Evolutionary conservation across 257 asterid genomes (phyloP), one percentile per base, ranked within the genome.

Genomic region (Ligustrum vulgare): DNA sequence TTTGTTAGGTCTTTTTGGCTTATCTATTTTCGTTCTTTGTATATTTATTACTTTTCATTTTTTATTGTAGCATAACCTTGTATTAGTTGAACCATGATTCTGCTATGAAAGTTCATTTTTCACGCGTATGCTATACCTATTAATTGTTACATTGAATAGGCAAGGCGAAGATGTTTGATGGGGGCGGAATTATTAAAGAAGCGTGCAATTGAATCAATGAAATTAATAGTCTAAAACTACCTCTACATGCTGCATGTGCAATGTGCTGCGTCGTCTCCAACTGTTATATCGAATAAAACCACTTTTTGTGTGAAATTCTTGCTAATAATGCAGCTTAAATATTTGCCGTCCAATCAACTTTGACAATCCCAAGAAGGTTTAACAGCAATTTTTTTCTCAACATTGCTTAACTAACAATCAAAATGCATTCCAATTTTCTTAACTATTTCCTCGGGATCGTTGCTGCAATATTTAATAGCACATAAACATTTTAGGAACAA

Each of bases 341-440:
- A 68, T 72, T 43, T 28, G 45, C 72, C 80, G 79, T 70, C 81
- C 69, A 70, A 39, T 67, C 51, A 64, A 67, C 35, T 22, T 49
- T 74, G 82, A 71, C 16, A 74, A 84, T 82, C 86, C 89, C 86
- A 6, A 76, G 78, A 68, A 63, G 33, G 65, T 62, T 45, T 77
- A 74, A 63, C 75, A 78, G 75, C 72, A 72, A 77, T 79, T 76
- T 68, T 66, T 60, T 56, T 28, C 51, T 66, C 32, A 75, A 67
- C 78, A 66, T 86, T 71, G 88, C 93, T 86, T 88, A 39, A 74
- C 77, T 79, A 79, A 78, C 84, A 74, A 88, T 81, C 90, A 81
- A 88, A 88, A 80, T 80, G 66, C 69, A 73, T 10, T 18, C 72
- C 32, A 33, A 18, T 32, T 45, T 15, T 9, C 23, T 51, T 45